These are phyloP conservation scores for Actinomortierella wolfii DNA, from an alignment of 371 early-diverging fungal species.

Conservation along the genomic window DNA sequence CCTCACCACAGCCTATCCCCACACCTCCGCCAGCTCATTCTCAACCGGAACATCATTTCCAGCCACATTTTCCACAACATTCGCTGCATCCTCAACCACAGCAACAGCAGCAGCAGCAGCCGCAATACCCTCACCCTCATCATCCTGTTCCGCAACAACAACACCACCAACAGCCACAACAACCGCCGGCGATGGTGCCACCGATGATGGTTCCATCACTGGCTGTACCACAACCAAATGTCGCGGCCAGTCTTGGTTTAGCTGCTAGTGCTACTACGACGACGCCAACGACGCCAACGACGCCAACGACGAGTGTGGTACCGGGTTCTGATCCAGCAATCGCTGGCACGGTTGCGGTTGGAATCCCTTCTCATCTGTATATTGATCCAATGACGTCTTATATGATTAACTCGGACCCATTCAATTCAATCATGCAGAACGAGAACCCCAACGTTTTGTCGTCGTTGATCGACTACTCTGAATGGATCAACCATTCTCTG, in stretches of 20 bases:
- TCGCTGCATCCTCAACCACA: constrained; percentile 24
- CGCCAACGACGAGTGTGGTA: too few species aligned
- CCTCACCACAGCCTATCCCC: too few species aligned
- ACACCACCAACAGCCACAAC: constrained; percentile 12
- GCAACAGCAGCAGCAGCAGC: constrained; percentile 14
- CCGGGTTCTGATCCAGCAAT: too few species aligned
- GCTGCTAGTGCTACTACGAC: too few species aligned
- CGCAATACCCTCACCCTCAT: constrained; percentile 1
- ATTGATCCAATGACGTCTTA: constrained; percentile 17
- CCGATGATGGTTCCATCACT: not conserved
- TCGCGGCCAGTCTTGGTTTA: too few species aligned
- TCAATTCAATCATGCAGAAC: constrained; percentile 39
- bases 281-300: too few species aligned
- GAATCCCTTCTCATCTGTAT: constrained; percentile 8
- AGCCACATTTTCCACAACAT: constrained; percentile 17
- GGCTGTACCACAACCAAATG: too few species aligned
- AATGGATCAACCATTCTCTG: constrained; percentile 41
- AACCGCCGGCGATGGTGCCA: constrained; percentile 5
- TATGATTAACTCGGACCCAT: constrained; percentile 33
- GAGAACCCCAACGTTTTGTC: constrained; percentile 38
- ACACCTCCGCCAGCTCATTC: too few species aligned
- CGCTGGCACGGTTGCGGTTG: too few species aligned
- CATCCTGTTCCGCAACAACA: constrained; percentile 10
- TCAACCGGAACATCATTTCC: constrained; percentile 11
- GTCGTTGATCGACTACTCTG: constrained; percentile 44